These are phyloP conservation scores for Seiridium unicorne DNA, from an alignment of 2,329 filamentous ascomycete genomes.

Conservation along the genomic window DNA sequence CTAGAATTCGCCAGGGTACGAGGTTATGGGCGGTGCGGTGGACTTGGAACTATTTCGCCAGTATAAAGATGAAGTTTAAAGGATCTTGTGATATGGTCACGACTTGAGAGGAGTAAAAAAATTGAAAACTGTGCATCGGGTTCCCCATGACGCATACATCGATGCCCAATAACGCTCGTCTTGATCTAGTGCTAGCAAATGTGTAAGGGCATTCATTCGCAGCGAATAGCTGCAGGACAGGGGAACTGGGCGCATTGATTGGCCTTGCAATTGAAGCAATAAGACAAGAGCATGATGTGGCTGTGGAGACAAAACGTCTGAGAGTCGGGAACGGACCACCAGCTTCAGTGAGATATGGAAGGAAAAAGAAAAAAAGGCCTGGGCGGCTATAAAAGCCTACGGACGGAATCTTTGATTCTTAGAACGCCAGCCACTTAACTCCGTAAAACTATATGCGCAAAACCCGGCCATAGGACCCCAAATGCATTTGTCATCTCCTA, in stretches of 20 bases:
- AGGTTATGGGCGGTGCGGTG: conserved; percentile 52
- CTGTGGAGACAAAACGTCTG: neutral
- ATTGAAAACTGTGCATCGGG: neutral
- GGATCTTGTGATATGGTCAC: conserved; percentile 2
- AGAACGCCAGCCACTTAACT: conserved; percentile 11
- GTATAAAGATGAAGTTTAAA: conserved; percentile 25
- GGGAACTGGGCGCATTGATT: neutral
- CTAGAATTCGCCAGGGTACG: conserved; percentile 53
- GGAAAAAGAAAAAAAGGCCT: neutral
- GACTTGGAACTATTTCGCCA: conserved; percentile 48
- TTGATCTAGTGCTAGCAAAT: neutral
- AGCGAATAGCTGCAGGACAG: neutral
- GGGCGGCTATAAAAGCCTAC: neutral
- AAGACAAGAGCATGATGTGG: neutral
- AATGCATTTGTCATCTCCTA: neutral
- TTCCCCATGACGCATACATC: neutral
- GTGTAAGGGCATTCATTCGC: neutral
- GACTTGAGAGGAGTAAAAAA: neutral
- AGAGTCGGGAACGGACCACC: neutral
- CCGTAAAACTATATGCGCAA: conserved; percentile 4
- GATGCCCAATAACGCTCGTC: neutral
- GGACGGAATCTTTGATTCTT: neutral
- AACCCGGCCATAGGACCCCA: neutral
- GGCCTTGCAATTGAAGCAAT: neutral
- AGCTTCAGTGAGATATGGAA: neutral